A percentile compares a stretch with the other conserved stretches of the same genome.
Conservation (phyloP, 352 stramenopile species). For the Globisporangium paroecandrum region DNA sequence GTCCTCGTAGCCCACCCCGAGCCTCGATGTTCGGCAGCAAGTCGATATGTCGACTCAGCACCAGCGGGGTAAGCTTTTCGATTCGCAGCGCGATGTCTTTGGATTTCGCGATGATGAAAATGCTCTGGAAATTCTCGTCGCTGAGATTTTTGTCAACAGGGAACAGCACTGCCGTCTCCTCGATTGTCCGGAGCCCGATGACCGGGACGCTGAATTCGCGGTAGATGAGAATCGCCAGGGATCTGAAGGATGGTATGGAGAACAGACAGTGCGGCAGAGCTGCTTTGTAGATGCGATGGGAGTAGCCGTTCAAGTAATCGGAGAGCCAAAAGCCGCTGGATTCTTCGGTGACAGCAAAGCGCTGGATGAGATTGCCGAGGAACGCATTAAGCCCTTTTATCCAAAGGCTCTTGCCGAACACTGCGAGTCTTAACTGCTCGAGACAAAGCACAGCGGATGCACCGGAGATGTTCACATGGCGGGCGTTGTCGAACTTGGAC, state of each 20-base stretch:
- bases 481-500: constrained; percentile 68
- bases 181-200: constrained; percentile 47
- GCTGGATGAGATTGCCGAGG: constrained; percentile 72
- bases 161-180: constrained; percentile 49
- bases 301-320: constrained; percentile 57
- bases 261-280: constrained; percentile 48
- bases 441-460: constrained; percentile 70
- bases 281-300: constrained; percentile 60
- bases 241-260: constrained; percentile 41
- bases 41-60: constrained; percentile 47
- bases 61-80: constrained; percentile 41
- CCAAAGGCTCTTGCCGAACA: constrained; percentile 73
- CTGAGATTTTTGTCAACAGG: constrained; percentile 43
- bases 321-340: constrained; percentile 56
- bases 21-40: constrained; percentile 41
- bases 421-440: constrained; percentile 65
- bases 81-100: constrained; percentile 53
- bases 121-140: constrained; percentile 49
- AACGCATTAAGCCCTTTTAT: constrained; percentile 71
- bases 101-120: constrained; percentile 56
- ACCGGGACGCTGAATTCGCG: constrained; percentile 61
- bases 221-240: constrained; percentile 56
- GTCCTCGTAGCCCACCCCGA: neutral
- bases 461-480: constrained; percentile 70
- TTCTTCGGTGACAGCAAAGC: constrained; percentile 38